Percentiles rank a stretch among this genome's conserved stretches.
Conservation (phyloP, 2,329 filamentous ascomycete species). For the Botrytis porri region DNA sequence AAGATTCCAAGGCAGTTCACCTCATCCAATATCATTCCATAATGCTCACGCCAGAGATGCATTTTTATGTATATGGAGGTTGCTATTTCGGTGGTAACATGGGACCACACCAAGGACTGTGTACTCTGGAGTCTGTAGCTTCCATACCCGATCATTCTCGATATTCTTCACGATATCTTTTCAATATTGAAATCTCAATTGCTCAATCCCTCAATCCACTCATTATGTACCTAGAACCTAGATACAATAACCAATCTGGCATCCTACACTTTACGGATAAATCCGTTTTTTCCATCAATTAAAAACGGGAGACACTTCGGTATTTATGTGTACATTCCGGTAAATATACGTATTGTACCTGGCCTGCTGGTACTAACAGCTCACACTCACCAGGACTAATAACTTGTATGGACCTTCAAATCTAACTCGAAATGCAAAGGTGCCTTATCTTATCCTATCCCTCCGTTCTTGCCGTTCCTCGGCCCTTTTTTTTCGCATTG, state of each 20-base stretch:
- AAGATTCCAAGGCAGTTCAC: not conserved
- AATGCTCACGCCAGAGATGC: slow-evolving; percentile 4
- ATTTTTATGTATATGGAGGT: not conserved
- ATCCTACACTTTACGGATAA: not conserved
- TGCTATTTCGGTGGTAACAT: not conserved
- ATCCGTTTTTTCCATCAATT: not conserved
- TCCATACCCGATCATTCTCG: not conserved
- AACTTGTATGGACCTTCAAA: not conserved
- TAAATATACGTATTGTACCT: not conserved
- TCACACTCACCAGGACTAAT: not conserved
- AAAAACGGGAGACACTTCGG: not conserved
- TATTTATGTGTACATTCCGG: not conserved
- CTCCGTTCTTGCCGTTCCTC: slow-evolving; percentile 7
- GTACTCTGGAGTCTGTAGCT: not conserved
- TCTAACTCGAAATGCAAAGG: slow-evolving; percentile 9
- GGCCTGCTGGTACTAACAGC: not conserved
- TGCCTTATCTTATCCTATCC: not conserved
- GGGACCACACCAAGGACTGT: not conserved
- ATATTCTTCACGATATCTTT: not conserved
- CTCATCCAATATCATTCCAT: not conserved
- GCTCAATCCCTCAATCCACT: not conserved
- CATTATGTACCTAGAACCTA: not conserved
- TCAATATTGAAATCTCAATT: not conserved
- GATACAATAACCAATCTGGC: not conserved
- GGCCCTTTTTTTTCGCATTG: slow-evolving; percentile 7